Conservation (phyloP, 164 flowering plant species). For the Macadamia integrifolia region DNA sequence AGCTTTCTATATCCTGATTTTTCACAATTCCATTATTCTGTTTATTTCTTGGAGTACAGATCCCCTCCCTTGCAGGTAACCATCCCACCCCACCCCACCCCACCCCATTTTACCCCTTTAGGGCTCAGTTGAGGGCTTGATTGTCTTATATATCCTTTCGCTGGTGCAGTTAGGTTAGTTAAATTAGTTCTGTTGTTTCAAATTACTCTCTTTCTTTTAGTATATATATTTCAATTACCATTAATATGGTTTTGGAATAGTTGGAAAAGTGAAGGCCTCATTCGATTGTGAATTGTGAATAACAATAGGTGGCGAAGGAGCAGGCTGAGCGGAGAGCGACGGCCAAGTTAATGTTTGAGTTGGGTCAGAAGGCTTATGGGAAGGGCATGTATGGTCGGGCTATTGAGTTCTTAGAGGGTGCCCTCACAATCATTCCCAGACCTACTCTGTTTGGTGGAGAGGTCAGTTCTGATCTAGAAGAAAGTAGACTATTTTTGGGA, state of each 20-base stretch:
- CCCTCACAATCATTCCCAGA: conserved; percentile 84
- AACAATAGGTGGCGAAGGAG: conserved; percentile 78
- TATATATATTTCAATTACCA: too few species aligned
- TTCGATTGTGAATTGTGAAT: conserved; percentile 5
- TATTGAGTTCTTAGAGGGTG: conserved; percentile 84
- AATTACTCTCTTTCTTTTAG: too few species aligned
- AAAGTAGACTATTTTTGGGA: conserved; percentile 2
- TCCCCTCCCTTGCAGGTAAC: too few species aligned
- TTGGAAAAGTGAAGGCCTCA: not conserved
- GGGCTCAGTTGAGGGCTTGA: not conserved
- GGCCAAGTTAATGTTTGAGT: conserved; percentile 82
- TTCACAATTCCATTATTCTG: not conserved
- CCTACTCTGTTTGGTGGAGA: conserved; percentile 92
- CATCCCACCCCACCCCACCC: too few species aligned
- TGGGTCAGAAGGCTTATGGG: conserved; percentile 95
- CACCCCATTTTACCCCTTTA: not conserved
- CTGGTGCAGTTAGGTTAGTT: not conserved
- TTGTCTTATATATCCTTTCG: not conserved
- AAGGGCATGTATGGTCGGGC: conserved; percentile 82
- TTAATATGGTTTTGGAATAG: not conserved
- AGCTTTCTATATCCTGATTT: not conserved
- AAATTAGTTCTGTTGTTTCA: not conserved
- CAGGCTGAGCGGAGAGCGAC: conserved; percentile 84
- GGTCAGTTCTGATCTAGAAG: conserved; percentile 39
- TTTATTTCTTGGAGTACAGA: not conserved